These are phyloP conservation scores for Solanum corneliomulleri DNA, from an alignment of 257 asterid species.

Conservation along the genomic window DNA sequence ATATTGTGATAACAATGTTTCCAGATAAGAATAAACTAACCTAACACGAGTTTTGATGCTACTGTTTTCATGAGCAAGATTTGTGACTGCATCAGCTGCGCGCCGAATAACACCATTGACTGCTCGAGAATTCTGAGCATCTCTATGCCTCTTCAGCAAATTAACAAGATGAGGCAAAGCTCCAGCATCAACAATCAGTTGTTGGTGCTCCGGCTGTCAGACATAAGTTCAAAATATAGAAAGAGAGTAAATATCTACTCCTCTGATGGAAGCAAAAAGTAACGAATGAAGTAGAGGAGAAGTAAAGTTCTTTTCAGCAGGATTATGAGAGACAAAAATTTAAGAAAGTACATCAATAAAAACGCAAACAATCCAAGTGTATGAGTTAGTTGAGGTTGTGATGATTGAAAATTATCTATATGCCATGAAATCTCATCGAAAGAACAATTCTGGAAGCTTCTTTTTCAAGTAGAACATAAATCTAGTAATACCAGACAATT, in stretches of 20 bases:
- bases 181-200: conserved; percentile 91
- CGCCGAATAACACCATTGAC: conserved; percentile 78
- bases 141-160: conserved; percentile 60
- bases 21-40: conserved; percentile 16
- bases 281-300: not conserved
- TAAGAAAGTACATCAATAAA: not conserved
- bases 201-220: conserved; percentile 96
- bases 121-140: conserved; percentile 59
- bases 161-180: conserved; percentile 91
- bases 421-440: not conserved
- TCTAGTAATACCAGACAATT: not conserved
- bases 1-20: not conserved
- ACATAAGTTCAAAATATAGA: not conserved
- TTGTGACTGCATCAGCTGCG: conserved; percentile 96
- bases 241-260: not conserved
- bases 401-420: not conserved
- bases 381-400: not conserved
- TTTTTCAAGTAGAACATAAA: not conserved
- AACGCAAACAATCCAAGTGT: not conserved
- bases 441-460: not conserved
- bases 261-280: not conserved
- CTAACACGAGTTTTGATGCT: conserved; percentile 88
- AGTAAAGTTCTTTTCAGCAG: not conserved
- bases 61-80: conserved; percentile 97
- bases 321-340: not conserved